Conservation (phyloP, 2,329 filamentous ascomycete genomes). For the Verticillium isaacii region DNA sequence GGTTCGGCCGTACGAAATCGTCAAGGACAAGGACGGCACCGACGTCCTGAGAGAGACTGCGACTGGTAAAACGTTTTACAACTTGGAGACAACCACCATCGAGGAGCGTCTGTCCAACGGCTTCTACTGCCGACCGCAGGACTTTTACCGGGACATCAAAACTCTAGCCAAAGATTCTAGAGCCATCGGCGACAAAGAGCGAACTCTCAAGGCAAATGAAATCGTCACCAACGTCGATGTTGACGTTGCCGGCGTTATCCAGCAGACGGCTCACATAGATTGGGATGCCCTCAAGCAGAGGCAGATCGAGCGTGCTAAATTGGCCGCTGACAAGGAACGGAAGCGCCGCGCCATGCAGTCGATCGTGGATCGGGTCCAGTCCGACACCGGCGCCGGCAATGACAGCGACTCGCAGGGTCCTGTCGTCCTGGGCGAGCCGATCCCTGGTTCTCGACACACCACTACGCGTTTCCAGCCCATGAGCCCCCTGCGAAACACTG, state of each 20-base stretch:
- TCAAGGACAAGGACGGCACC: slow-evolving; percentile 73
- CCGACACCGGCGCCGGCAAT: slow-evolving; percentile 45
- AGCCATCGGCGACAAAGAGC: slow-evolving; percentile 75
- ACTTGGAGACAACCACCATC: slow-evolving; percentile 86
- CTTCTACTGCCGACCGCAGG: slow-evolving; percentile 85
- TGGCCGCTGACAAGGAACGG: slow-evolving; percentile 54
- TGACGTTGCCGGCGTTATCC: slow-evolving; percentile 75
- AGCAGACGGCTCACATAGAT: slow-evolving; percentile 61
- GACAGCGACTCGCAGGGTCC: slow-evolving; percentile 52
- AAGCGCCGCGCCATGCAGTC: slow-evolving; percentile 60
- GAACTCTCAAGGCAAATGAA: slow-evolving; percentile 84
- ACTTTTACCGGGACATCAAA: slow-evolving; percentile 86
- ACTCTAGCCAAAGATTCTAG: slow-evolving; percentile 80
- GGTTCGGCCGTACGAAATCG: slow-evolving; percentile 72
- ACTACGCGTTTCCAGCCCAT: slow-evolving; percentile 48
- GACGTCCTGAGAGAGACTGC: slow-evolving; percentile 70
- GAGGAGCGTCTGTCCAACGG: slow-evolving; percentile 96
- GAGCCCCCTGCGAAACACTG: slow-evolving; percentile 57
- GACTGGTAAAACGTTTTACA: slow-evolving; percentile 87
- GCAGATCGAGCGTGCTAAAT: slow-evolving; percentile 60
- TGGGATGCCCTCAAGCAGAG: slow-evolving; percentile 79
- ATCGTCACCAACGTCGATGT: slow-evolving; percentile 91
- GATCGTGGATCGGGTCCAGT: slow-evolving; percentile 42
- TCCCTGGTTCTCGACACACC: slow-evolving; percentile 50
- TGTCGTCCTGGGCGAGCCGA: slow-evolving; percentile 58